Conservation (phyloP, 225 moss, liverwort and hornwort species). For the Marchantia paleacea region DNA sequence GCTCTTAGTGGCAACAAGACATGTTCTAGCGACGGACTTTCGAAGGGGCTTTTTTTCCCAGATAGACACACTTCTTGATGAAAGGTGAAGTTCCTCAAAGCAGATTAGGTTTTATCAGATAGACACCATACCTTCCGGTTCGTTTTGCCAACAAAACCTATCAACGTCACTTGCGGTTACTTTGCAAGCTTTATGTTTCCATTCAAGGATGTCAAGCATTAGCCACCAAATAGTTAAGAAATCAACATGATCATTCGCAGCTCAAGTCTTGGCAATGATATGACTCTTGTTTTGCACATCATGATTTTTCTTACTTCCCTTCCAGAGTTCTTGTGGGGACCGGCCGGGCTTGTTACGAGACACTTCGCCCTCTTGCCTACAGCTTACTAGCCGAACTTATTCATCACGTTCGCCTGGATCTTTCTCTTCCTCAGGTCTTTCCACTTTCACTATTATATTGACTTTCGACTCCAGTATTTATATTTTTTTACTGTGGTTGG, state of each 20-base stretch:
- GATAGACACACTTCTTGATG: conserved; percentile 95
- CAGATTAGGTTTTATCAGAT: background rate
- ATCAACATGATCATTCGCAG: background rate
- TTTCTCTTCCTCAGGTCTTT: conserved; percentile 90
- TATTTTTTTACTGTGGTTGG: no score
- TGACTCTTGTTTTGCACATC: background rate
- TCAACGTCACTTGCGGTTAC: background rate
- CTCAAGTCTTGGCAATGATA: background rate
- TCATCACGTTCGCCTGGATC: conserved; percentile 98
- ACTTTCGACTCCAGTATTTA: background rate
- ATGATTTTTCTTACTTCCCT: conserved; percentile 1
- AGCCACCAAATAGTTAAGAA: background rate
- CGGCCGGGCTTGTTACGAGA: conserved; percentile 98
- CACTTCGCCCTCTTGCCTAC: conserved; percentile 95
- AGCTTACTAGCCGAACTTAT: conserved; percentile 96
- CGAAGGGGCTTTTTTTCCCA: conserved; percentile 94
- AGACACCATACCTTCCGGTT: background rate
- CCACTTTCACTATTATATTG: background rate
- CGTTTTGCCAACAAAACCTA: background rate
- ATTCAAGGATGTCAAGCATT: background rate
- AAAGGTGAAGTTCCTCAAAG: conserved; percentile 51
- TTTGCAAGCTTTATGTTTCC: background rate
- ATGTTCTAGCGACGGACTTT: conserved; percentile 98
- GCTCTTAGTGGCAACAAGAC: conserved; percentile 92
- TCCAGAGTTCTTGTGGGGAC: conserved; percentile 97